A percentile compares a stretch with the other conserved stretches of the same genome.
Evolutionary conservation across 129 eudicot species (phyloP).

Genomic region (Centella asiatica): DNA sequence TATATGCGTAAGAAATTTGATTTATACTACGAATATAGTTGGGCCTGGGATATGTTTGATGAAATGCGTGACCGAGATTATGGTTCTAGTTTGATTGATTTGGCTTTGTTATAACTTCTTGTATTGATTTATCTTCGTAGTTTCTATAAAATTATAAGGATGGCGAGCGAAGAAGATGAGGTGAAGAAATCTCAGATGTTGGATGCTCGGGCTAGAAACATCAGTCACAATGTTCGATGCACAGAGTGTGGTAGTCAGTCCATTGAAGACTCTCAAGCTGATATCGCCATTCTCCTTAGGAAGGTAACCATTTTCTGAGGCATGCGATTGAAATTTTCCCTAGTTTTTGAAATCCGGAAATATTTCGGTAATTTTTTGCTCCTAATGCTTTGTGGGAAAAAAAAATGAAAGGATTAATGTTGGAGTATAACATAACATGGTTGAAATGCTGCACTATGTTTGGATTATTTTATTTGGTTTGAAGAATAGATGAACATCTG

Average conservation of each 20-base stretch:
- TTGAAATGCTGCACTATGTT: too few relatives aligned
- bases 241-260: conserved; percentile 95
- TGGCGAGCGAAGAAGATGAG: conserved; percentile 57
- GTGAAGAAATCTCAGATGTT: conserved; percentile 52
- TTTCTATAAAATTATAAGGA: conserved; percentile 5
- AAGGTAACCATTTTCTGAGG: conserved; percentile 44
- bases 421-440: too few relatives aligned
- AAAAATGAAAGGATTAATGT: too few relatives aligned
- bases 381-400: too few relatives aligned
- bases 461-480: too few relatives aligned
- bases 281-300: conserved; percentile 75
- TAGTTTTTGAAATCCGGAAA: too few relatives aligned
- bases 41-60: conserved; percentile 19
- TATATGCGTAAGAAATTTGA: background rate
- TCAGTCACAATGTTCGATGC: conserved; percentile 89
- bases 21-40: background rate
- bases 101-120: background rate
- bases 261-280: conserved; percentile 96
- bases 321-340: too few relatives aligned
- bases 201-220: conserved; percentile 81
- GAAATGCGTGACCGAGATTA: conserved; percentile 25
- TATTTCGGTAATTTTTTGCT: too few relatives aligned
- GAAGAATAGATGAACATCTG: too few relatives aligned
- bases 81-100: background rate
- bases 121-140: background rate